phyloP scores from a whole-genome alignment of 768 basidiomycete species.

The Suillus subaureus region DNA sequence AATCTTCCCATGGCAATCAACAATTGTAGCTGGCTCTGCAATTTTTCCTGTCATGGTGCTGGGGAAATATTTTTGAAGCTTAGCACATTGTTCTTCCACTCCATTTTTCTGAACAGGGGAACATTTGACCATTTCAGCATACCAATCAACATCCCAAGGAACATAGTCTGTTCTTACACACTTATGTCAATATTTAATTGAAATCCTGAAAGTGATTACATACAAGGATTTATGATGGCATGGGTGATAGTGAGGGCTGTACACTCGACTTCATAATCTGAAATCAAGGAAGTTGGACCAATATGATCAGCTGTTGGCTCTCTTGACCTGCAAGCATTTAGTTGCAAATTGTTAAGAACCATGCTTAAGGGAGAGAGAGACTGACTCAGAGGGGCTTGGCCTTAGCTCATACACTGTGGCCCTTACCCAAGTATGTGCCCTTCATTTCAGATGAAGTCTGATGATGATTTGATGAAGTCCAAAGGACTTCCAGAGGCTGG shows the following conservation, averaged over 20 bases:
- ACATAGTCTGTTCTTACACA: neutral
- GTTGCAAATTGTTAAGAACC: no score
- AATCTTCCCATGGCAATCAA: neutral
- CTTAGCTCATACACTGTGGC: no score
- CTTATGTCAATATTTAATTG: neutral
- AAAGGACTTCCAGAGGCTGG: no score
- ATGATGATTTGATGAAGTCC: no score
- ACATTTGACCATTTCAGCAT: neutral
- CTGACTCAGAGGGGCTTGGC: no score
- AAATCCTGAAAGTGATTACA: neutral
- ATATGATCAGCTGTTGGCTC: neutral
- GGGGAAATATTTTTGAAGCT: neutral
- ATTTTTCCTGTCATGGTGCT: neutral
- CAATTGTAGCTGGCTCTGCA: neutral
- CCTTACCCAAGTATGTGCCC: no score
- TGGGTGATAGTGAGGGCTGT: neutral
- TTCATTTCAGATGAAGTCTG: no score
- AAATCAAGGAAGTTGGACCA: neutral
- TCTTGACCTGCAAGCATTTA: neutral
- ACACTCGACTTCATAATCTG: neutral
- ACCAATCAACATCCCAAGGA: neutral
- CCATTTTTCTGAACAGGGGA: neutral
- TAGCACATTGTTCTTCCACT: neutral
- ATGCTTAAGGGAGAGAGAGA: no score
- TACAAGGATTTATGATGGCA: neutral